Base-by-base conservation (phyloP, 2,329 filamentous ascomycete genomes). In the Ophiostoma perfectum region DNA sequence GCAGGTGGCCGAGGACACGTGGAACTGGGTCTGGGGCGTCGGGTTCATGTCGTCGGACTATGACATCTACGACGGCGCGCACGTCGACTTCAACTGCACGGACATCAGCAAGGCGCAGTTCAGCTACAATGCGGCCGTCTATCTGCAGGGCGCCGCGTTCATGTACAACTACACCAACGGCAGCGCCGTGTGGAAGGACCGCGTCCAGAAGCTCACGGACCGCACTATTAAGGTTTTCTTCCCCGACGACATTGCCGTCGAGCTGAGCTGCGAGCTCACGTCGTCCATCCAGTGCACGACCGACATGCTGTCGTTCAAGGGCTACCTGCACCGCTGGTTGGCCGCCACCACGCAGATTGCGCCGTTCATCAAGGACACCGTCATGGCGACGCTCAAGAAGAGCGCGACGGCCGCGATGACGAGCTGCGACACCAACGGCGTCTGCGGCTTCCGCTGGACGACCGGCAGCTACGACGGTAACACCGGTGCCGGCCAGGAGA, bases 271-370 rank as follows among this genome's bases (percentile, higher is more conserved):
- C 78, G 90, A 92, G 72, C 72, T 73, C 16, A 3, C 52, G 5
- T 73, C 76, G n/a, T 68, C 70, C 69, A 67, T 73, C 38, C 78
- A 81, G 2, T 94, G 91, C 80, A 88, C 88, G 69, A 81, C 84
- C 65, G 91, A 94, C 74, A 90, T 92, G 81, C 78, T 86, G 70
- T 86, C 86, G 1, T 93, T 90, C 83, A 91, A 91, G 77, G 89
- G 88, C 58, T 88, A 88, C 69, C 80, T 91, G n/a, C 82, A 87
- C 72, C 84, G 87, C 55, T 90, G 88, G 86, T 80, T 92, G 72
- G 81, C 85, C 4, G 81, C 83, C 36, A 81, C 84, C 1, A 83
- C 85, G 2, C 82, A 88, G 73, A 67, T 92, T n/a, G 88, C 86
- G 0, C 89, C 89, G 0, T 82, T 82, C 64, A 86, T 84, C 1